Evolutionary conservation across 805 yeast species (phyloP), one percentile per base, ranked within the genome.

Genomic region (Teunomyces gatunensis): DNA sequence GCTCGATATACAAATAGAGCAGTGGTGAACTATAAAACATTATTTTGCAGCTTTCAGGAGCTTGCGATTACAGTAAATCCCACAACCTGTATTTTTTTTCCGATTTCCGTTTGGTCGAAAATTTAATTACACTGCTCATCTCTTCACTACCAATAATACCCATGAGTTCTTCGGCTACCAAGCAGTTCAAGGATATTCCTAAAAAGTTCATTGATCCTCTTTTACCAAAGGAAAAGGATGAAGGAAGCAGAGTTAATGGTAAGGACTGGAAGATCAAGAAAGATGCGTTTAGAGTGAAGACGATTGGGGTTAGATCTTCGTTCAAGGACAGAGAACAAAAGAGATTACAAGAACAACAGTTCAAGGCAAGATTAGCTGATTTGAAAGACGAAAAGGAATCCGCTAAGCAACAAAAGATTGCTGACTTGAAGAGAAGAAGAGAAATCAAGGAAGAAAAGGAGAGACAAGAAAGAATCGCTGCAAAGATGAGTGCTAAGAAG

Each of bases 401-500:
- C 13, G 81, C 70, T 47, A 81, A 77, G 58, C 73, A 77, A 53
- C 77, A 69, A 21, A 77, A 77, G 53, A 68, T 83, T 40, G 78
- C 77, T 21, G 80, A 75, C 18, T 63, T 83, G 45, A 88, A 84
- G 71, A 88, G 85, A 55, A 84, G 87, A 67, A 79, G 86, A 61
- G 90, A 84, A 57, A 80, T 81, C 65, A 86, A 85, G 74, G 97
- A 79, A 48, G 99, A 92, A 67, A 82, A 81, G 67, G 97, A 92
- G 64, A 80, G 99, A 58, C 88, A 84, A 61, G 96, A 87, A 60
- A 75, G 75, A 61, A 64, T 92, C 63, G 94, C 96, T 10, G 78
- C 80, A 47, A 89, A 86, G 68, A 88, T 92, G 96, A 92, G 89
- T 63, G 86, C 86, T 37, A 91, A 90, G 83, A 87, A 83, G 74